Conservation (phyloP, 176 grass and related monocot species). For the Puccinellia tenuiflora region DNA sequence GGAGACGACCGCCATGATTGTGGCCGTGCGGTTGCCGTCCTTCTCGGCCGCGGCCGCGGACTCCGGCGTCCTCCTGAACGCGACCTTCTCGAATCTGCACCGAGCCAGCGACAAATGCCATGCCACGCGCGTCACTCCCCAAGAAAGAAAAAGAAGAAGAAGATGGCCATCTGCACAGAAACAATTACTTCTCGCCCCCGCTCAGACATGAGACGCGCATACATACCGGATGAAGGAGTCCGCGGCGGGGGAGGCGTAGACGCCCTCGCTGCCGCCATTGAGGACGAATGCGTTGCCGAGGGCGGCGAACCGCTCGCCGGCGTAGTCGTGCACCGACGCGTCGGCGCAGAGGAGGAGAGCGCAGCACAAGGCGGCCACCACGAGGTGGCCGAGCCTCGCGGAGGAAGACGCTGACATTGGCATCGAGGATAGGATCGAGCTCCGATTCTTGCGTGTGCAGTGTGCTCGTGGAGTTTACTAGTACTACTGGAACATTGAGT, state of each 20-base stretch:
- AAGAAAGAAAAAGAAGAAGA: neutral
- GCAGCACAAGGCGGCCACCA: neutral
- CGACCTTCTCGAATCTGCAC: slow-evolving; percentile 73
- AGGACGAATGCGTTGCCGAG: slow-evolving; percentile 59
- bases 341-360: slow-evolving; percentile 28
- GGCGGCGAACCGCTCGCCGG: slow-evolving; percentile 36
- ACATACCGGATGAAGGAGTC: slow-evolving; percentile 63
- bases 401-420: slow-evolving; percentile 28
- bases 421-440: neutral
- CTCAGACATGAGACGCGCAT: neutral
- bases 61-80: slow-evolving; percentile 47
- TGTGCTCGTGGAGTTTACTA: slow-evolving; percentile 15
- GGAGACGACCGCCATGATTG: slow-evolving; percentile 52
- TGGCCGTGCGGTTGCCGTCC: slow-evolving; percentile 29
- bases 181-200: neutral
- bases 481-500: neutral
- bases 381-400: neutral
- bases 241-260: slow-evolving; percentile 46
- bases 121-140: neutral
- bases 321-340: slow-evolving; percentile 76
- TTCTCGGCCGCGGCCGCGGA: neutral
- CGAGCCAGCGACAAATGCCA: neutral
- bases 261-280: slow-evolving; percentile 76
- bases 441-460: neutral
- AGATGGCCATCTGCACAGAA: neutral